phyloP scores from a whole-genome alignment of 257 asterid species.

The Echium plantagineum region DNA sequence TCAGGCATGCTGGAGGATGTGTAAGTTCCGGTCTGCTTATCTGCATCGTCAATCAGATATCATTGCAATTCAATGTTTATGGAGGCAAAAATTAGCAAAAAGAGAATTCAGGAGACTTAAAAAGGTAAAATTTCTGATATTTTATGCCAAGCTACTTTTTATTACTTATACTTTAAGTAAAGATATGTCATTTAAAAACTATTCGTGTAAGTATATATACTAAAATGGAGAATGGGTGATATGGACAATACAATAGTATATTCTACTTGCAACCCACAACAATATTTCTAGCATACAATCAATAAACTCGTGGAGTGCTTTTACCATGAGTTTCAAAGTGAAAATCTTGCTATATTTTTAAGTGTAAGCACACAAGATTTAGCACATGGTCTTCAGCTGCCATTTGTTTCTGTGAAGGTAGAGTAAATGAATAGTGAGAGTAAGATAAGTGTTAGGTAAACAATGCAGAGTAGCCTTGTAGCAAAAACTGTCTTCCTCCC shows the following conservation, averaged over 20 bases:
- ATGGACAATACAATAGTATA: neutral
- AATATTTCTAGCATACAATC: too few relatives aligned
- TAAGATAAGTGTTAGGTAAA: too few relatives aligned
- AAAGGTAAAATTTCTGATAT: conserved; percentile 38
- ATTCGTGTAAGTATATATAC: neutral
- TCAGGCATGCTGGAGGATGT: conserved; percentile 90
- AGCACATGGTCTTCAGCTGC: neutral
- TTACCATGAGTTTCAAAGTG: neutral
- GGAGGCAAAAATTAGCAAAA: conserved; percentile 91
- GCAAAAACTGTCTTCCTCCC: neutral
- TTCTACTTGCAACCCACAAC: neutral
- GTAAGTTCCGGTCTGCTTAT: conserved; percentile 57
- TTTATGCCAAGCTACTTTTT: neutral
- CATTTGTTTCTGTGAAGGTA: too few relatives aligned
- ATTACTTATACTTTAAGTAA: neutral
- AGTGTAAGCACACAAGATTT: neutral
- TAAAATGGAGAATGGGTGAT: neutral
- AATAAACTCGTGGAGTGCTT: neutral
- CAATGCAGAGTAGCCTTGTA: neutral
- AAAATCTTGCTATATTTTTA: neutral
- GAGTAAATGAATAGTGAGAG: neutral
- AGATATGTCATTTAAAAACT: neutral
- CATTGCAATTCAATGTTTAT: conserved; percentile 80
- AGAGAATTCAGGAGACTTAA: conserved; percentile 79
- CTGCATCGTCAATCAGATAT: conserved; percentile 65